Conservation (phyloP, 2,329 filamentous ascomycete species). For the Colletotrichum sojae region DNA sequence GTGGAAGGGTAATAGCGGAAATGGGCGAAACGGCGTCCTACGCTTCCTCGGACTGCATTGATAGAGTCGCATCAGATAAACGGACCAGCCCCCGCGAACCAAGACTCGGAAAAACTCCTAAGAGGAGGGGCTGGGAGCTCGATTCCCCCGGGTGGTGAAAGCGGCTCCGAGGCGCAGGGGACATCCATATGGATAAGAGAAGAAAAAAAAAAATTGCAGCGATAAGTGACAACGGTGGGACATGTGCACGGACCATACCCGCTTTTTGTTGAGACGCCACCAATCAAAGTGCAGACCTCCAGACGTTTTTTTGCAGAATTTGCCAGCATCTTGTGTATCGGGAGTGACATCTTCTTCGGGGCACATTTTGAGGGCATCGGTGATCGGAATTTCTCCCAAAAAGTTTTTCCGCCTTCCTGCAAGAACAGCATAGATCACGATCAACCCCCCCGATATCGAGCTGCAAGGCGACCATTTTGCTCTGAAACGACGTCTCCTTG, state of each 20-base stretch:
- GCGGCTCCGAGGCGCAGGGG: slow-evolving; percentile 25
- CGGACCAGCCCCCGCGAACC: background rate
- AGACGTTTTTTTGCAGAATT: slow-evolving; percentile 54
- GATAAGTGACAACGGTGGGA: slow-evolving; percentile 32
- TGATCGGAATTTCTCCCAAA: slow-evolving; percentile 49
- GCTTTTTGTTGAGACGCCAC: background rate
- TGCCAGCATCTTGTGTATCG: slow-evolving; percentile 55
- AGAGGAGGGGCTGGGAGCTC: slow-evolving; percentile 35
- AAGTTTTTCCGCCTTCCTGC: slow-evolving; percentile 54
- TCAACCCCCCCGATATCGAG: slow-evolving; percentile 28
- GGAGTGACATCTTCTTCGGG: slow-evolving; percentile 52
- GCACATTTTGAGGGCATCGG: slow-evolving; percentile 58
- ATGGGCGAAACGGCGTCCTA: background rate
- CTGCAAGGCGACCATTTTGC: slow-evolving; percentile 22
- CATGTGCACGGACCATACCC: slow-evolving; percentile 12
- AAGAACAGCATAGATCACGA: slow-evolving; percentile 35
- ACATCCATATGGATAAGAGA: background rate
- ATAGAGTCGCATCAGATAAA: slow-evolving; percentile 4
- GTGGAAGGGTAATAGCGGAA: background rate
- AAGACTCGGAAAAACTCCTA: slow-evolving; percentile 20
- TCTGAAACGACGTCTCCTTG: slow-evolving; percentile 14
- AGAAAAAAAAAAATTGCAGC: slow-evolving; percentile 31
- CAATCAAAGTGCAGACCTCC: slow-evolving; percentile 10
- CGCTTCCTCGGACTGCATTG: background rate
- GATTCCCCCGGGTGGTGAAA: slow-evolving; percentile 10